These are phyloP conservation scores for Cicer yamashitae DNA, from an alignment of 306 rosid genomes.

Conservation along the genomic window DNA sequence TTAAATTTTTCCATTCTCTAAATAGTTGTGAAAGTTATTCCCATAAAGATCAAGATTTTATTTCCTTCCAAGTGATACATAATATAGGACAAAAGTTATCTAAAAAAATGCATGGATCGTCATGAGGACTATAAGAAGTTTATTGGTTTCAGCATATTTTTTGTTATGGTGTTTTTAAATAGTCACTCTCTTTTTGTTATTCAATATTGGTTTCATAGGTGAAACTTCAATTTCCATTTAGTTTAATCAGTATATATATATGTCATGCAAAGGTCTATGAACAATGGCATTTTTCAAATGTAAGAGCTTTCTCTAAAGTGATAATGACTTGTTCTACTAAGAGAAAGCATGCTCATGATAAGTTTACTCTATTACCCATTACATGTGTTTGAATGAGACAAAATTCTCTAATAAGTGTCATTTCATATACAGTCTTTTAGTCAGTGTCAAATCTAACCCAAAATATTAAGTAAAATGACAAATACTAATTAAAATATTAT, in stretches of 20 bases:
- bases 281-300: neutral
- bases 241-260: constrained; percentile 11
- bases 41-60: constrained; percentile 46
- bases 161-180: constrained; percentile 35
- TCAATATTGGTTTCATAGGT: constrained; percentile 18
- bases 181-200: constrained; percentile 26
- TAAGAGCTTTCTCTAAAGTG: constrained; percentile 12
- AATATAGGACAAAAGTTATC: constrained; percentile 12
- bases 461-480: no score
- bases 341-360: constrained; percentile 28
- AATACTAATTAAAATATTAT: no score
- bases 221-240: constrained; percentile 6
- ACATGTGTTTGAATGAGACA: no score
- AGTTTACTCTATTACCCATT: neutral
- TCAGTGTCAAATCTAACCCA: no score
- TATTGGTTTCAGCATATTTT: constrained; percentile 33
- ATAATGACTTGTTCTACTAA: neutral
- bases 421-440: no score
- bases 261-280: neutral
- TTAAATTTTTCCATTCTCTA: constrained; percentile 48
- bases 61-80: constrained; percentile 53
- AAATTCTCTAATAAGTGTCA: no score
- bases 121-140: constrained; percentile 1
- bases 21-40: constrained; percentile 54
- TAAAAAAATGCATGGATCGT: neutral